Conservation (phyloP, 208 protist genomes). For the Angomonas ambiguus region DNA sequence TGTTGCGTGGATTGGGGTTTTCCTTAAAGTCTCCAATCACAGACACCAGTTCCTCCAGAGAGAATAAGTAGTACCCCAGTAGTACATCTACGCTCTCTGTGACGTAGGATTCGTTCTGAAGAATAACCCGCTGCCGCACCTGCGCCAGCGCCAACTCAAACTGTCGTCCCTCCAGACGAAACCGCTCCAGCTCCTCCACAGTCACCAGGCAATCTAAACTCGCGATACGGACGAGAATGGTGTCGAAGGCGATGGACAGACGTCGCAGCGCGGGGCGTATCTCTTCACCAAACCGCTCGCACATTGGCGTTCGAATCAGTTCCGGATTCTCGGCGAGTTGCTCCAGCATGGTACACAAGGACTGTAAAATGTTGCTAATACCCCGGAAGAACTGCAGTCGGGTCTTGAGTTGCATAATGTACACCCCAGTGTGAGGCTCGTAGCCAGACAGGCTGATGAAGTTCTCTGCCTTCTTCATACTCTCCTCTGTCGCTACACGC, state of each 20-base stretch:
- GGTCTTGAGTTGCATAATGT: conserved; percentile 48
- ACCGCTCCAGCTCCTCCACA: conserved; percentile 49
- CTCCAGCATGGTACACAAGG: conserved; percentile 74
- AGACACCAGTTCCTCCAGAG: conserved; percentile 70
- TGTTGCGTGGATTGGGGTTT: conserved; percentile 29
- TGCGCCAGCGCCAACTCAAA: conserved; percentile 70
- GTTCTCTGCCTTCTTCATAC: conserved; percentile 34
- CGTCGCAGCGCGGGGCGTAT: conserved; percentile 45
- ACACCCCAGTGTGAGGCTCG: conserved; percentile 74
- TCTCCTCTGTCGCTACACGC: conserved; percentile 41
- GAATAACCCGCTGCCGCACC: conserved; percentile 70
- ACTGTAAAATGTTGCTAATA: conserved; percentile 58
- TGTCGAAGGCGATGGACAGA: conserved; percentile 74
- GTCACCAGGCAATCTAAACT: conserved; percentile 51
- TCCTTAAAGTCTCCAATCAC: conserved; percentile 57
- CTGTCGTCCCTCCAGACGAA: conserved; percentile 34
- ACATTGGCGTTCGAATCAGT: conserved; percentile 66
- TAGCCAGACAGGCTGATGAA: conserved; percentile 66
- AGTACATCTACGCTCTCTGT: conserved; percentile 77
- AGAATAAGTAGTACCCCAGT: conserved; percentile 83
- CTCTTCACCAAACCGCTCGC: conserved; percentile 49
- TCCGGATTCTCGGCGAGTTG: conserved; percentile 52
- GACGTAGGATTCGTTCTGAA: conserved; percentile 80
- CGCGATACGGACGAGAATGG: conserved; percentile 64
- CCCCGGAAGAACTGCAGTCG: conserved; percentile 53